These are phyloP conservation scores for Arctium minus DNA, from an alignment of 129 eudicot species.

Conservation along the genomic window DNA sequence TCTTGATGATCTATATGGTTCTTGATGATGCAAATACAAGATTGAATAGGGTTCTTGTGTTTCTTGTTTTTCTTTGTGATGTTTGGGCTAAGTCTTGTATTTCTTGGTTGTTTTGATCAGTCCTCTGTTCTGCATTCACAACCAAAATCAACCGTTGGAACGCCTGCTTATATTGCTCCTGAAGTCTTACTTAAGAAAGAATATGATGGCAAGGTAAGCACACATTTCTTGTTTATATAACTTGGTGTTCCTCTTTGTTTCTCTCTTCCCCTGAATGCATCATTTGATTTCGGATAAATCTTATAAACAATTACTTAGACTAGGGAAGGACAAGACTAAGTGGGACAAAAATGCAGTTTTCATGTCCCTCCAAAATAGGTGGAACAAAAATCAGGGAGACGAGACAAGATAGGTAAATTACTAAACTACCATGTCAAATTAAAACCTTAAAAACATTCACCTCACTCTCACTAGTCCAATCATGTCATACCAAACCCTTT, in stretches of 20 bases:
- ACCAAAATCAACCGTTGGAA: slow-evolving; percentile 83
- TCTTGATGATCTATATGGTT: no score
- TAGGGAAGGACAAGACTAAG: no score
- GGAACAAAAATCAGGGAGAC: no score
- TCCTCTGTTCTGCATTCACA: slow-evolving; percentile 84
- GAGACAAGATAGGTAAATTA: no score
- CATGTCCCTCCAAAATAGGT: no score
- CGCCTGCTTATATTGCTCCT: slow-evolving; percentile 77
- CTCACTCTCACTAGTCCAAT: no score
- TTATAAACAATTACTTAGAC: no score
- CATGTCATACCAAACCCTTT: no score
- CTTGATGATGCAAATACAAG: not conserved
- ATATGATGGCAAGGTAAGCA: slow-evolving; percentile 72
- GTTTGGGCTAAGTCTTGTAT: not conserved
- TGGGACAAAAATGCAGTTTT: no score
- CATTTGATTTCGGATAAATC: not conserved
- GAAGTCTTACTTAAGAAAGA: slow-evolving; percentile 71
- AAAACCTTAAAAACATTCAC: no score
- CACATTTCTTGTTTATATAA: not conserved
- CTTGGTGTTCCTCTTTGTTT: not conserved
- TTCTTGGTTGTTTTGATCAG: slow-evolving; percentile 26
- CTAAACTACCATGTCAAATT: no score
- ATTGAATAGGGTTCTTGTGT: not conserved
- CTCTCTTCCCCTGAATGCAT: not conserved
- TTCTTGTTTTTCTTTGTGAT: not conserved